Evolutionary conservation across 768 basidiomycete genomes (phyloP), one percentile per base, ranked within the genome.

Genomic region (Lactarius pseudohatsudake): DNA sequence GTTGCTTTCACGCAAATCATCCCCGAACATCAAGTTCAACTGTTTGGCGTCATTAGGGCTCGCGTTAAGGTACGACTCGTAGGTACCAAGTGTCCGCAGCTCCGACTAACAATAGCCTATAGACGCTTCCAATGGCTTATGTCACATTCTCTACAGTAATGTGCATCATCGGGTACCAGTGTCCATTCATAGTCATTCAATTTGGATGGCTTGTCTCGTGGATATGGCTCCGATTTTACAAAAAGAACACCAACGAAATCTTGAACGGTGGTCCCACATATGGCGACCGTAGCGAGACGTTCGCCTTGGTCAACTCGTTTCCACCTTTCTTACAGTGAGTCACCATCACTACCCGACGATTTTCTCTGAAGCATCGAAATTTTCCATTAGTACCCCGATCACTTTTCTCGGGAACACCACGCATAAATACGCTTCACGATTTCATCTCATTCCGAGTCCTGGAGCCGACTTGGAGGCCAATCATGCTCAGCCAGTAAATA

Each of bases 151-250:
- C 96, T 11, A 94, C 91, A 66, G 83, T 97, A 32, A 81, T 94
- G 78, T 90, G 88, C 69, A 70, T 96, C 57, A 65, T 94, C 55
- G 94, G 94, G 26, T 89, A 89, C 78, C 94, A 94, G 75, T 89
- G 87, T 64, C 94, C 94, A 18, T 96, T 87, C 81, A 93, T 96
- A 59, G 79, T 95, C 73, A 95, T 98, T 69, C 97, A 99, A 74
- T 99, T 98, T 75, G 97, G 96, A n/a, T 99, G 96, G 94, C 90
- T 97, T 64, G 91, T 95, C 9, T 85, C 91, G 38, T 99, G 94
- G 91, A 82, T 92, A 62, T 99, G 97, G 78, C 85, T 99, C 40
- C 88, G 97, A 43, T 98, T 99, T 81, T 94, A 98, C 82, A 98
- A 98, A 79, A 88, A 90, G 76, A 91, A 90, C 72, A 79, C 84